phyloP scores from a whole-genome alignment of 805 yeast species.

The Monosporozyma siamensis region DNA sequence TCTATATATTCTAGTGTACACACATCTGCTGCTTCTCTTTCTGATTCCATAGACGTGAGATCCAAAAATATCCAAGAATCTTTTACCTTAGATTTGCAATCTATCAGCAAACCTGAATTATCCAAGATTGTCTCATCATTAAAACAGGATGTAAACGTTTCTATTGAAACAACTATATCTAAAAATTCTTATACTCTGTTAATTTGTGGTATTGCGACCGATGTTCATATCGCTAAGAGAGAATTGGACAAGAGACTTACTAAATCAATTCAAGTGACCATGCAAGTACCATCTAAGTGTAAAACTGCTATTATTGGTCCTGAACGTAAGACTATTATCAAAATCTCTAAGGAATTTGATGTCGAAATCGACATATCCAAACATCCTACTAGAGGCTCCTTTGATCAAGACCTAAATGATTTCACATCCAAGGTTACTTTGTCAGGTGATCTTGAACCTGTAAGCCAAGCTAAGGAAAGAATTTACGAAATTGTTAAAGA shows the following conservation, averaged over 20 bases:
- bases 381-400: constrained; percentile 30
- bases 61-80: constrained; percentile 67
- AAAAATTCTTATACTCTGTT: constrained; percentile 74
- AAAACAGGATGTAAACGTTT: constrained; percentile 47
- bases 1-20: constrained; percentile 16
- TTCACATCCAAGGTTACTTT: constrained; percentile 52
- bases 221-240: constrained; percentile 61
- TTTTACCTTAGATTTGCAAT: constrained; percentile 59
- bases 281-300: constrained; percentile 66
- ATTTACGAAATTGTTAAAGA: constrained; percentile 68
- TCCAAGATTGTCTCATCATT: constrained; percentile 55
- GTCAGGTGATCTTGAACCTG: constrained; percentile 81
- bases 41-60: constrained; percentile 39
- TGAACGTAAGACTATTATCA: constrained; percentile 72
- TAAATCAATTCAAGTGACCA: constrained; percentile 53
- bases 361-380: constrained; percentile 52
- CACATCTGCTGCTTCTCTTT: constrained; percentile 11
- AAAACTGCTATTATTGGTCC: constrained; percentile 80
- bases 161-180: constrained; percentile 76
- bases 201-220: constrained; percentile 62
- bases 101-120: constrained; percentile 55
- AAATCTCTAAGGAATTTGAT: constrained; percentile 62
- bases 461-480: constrained; percentile 57
- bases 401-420: constrained; percentile 50
- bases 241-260: constrained; percentile 69